These are phyloP conservation scores for Udeniomyces megalosporus DNA, from an alignment of 768 basidiomycete genomes.

Conservation along the genomic window DNA sequence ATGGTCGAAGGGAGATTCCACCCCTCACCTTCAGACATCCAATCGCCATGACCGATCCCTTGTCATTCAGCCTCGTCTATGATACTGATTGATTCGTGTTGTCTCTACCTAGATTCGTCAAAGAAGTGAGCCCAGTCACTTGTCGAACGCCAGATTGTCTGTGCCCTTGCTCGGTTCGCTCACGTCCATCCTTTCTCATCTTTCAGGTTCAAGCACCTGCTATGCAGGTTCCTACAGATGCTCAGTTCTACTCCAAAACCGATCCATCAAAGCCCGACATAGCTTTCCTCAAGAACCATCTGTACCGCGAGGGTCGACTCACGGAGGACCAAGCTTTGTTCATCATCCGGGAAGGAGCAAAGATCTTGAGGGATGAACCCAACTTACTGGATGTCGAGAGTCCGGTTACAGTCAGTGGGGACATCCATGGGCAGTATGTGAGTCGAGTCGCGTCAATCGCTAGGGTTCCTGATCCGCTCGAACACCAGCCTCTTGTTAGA, in stretches of 20 bases:
- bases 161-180: neutral
- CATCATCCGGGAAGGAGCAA: conserved; percentile 51
- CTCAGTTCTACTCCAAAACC: conserved; percentile 59
- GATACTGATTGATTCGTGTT: neutral
- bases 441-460: too few relatives aligned
- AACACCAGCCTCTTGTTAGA: too few relatives aligned
- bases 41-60: neutral
- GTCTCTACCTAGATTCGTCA: conserved; percentile 8
- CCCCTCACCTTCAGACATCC: neutral
- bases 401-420: conserved; percentile 97
- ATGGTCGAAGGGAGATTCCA: too few relatives aligned
- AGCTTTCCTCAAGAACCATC: conserved; percentile 95
- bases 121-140: conserved; percentile 2
- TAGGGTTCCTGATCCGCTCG: too few relatives aligned
- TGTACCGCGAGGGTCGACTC: conserved; percentile 85
- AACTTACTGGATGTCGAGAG: conserved; percentile 91
- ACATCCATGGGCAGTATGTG: conserved; percentile 99
- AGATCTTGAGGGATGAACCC: conserved; percentile 63
- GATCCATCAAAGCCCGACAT: conserved; percentile 86
- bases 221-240: conserved; percentile 74
- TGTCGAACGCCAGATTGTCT: neutral
- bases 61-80: neutral
- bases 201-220: conserved; percentile 91
- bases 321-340: conserved; percentile 90
- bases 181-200: neutral